Base-by-base conservation (phyloP, 2,329 filamentous ascomycete genomes). In the Fusarium stilboides region DNA sequence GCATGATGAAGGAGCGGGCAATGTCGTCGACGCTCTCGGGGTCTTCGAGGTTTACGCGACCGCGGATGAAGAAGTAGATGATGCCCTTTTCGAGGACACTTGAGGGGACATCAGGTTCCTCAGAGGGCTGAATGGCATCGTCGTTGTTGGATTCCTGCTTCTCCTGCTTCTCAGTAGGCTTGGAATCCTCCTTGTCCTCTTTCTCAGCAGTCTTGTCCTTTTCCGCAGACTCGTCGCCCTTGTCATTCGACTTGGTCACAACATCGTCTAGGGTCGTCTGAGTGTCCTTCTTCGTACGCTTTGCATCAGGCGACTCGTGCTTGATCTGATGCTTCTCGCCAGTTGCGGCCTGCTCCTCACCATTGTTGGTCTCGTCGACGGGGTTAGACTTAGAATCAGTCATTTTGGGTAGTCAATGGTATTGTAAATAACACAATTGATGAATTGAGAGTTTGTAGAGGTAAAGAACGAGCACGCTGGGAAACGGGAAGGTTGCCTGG, bases 41-140 rank as follows among this genome's bases (percentile, higher is more conserved):
- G 8, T 92, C 85, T 6, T 93, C 88, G 26, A 92, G 85, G 51
- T 89, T 88, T 37, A 97, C 92, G 14, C 93, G 90, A 9, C 89
- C 89, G 19, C 94, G 90, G 74, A 92, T 91, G 83, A 97, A 97
- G 85, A 97, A 97, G 83, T 97, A 97, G 71, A 97, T 90, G 72
- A 96, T 87, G 5, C 94, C 94, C 75, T 96, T 97, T 76, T 98
- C 94, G 4, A 97, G 84, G 24, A 97, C 89, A 50, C 74, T 85
- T 1, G 86, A 83, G 1, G 84, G 81, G 2, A 83, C 71, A 17
- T 74, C 49, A 6, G 60, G 50, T 26, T 77, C 79, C 47, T 70
- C 33, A 4, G 58, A 57, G 19, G 68, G 68, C 15, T 70, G 45
- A 1, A 73, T 58, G 1, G 75, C 72, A 14, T 71, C 66, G 28